Evolutionary conservation across 805 yeast genomes (phyloP).

Genomic region (Hagleromyces aurorensis): DNA sequence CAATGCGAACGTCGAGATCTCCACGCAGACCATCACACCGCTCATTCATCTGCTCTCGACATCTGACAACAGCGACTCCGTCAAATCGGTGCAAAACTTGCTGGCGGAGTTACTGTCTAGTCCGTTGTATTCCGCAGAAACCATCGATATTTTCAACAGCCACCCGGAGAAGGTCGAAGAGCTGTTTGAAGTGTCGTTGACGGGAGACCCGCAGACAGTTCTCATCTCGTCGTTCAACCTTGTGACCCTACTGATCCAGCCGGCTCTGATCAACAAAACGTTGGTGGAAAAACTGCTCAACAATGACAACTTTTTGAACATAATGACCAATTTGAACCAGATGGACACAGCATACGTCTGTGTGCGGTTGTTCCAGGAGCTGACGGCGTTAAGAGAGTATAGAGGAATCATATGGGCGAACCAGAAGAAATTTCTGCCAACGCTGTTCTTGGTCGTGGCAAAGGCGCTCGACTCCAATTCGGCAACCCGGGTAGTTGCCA

Average conservation of each 20-base stretch:
- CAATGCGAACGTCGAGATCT: slow-evolving; percentile 20
- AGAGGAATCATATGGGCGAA: slow-evolving; percentile 22
- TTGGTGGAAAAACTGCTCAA: slow-evolving; percentile 17
- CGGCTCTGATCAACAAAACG: slow-evolving; percentile 12
- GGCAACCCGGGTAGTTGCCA: slow-evolving; percentile 27
- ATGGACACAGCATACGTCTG: slow-evolving; percentile 29
- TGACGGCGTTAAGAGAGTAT: slow-evolving; percentile 23
- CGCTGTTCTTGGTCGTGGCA: slow-evolving; percentile 40
- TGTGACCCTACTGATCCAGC: slow-evolving; percentile 27
- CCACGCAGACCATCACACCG: slow-evolving; percentile 13
- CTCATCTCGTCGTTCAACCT: slow-evolving; percentile 28
- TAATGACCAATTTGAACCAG: slow-evolving; percentile 21
- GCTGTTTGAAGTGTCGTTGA: slow-evolving; percentile 21
- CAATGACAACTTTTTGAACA: slow-evolving; percentile 18
- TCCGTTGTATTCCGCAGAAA: slow-evolving; percentile 13
- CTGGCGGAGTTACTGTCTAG: slow-evolving; percentile 26
- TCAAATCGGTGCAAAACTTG: slow-evolving; percentile 26
- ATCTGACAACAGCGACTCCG: slow-evolving; percentile 22
- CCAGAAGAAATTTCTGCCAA: slow-evolving; percentile 39
- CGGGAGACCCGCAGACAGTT: slow-evolving; percentile 25
- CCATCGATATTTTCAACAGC: slow-evolving; percentile 17
- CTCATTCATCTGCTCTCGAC: slow-evolving; percentile 25
- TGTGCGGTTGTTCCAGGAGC: slow-evolving; percentile 28
- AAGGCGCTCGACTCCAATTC: slow-evolving; percentile 29
- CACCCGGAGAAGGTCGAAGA: slow-evolving; percentile 16